Evolutionary conservation across 495 filamentous ascomycete species (phyloP), one percentile per base, ranked within the genome.

Genomic region (Trichoderma erinaceum): DNA sequence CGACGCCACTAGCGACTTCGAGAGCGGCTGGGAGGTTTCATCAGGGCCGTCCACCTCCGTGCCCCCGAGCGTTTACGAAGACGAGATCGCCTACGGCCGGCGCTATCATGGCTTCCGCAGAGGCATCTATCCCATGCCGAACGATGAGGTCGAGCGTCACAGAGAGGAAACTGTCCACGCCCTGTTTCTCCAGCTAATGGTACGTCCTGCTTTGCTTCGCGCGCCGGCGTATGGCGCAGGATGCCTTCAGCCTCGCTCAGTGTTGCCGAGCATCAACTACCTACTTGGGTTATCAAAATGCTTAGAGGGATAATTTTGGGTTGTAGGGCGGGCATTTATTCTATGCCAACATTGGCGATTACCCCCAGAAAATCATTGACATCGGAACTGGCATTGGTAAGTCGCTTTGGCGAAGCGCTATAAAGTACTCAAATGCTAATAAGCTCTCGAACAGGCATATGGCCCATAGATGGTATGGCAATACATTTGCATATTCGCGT

Each of bases 71-170:
- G 71, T 83, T 64, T 76, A 73, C 64, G 73, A 79, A 43, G 79
- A 81, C 68, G 71, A 75, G 11, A 78, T 75, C 66, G 83, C 87
- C 72, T 84, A 88, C 68, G 86, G 86, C 15, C 80, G 86, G 16
- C 78, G 86, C 27, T 88, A 88, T 71, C 84, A 87, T 65, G 75
- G 78, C 58, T 87, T 82, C 69, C 80, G 67, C 76, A 79, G 84
- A 68, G 83, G 84, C 7, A 77, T 75, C 63, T 87, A 88, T 69
- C 72, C 79, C 0, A 74, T 88, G 46, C 86, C 86, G 6, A 86
- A 86, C 70, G 85, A 87, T 69, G 83, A 86, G 41, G 71, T 74
- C 23, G 80, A 84, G 73, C 81, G 82, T 65, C 73, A 78, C 61
- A 76, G 80, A 35, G 78, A 84, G 64, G 80, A 83, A 64, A 76